phyloP scores from a whole-genome alignment of 1,284 basidiomycete species.

The Pseudozyma hubeiensis region DNA sequence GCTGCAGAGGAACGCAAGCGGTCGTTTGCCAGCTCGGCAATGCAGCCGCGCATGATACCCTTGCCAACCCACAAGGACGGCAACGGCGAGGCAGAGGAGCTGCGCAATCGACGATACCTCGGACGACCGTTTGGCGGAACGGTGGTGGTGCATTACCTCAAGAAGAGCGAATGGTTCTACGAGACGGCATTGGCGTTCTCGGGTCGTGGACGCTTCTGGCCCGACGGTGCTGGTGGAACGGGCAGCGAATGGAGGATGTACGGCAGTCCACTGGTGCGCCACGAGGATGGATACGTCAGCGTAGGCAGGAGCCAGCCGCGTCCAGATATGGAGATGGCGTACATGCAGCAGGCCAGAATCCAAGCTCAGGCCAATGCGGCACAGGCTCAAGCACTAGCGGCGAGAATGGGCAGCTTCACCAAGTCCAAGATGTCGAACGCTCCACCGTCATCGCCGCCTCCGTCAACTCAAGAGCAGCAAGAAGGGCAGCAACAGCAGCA shows the following conservation, averaged over 20 bases:
- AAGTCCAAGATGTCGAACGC: constrained; percentile 28
- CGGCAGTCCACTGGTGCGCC: constrained; percentile 58
- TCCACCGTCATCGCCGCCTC: constrained; percentile 5
- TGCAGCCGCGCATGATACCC: constrained; percentile 50
- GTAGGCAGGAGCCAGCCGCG: constrained; percentile 53
- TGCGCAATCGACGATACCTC: constrained; percentile 71
- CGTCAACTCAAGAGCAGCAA: not conserved
- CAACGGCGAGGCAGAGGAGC: constrained; percentile 71
- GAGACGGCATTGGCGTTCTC: constrained; percentile 90
- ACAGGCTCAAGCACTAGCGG: constrained; percentile 33
- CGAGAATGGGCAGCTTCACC: constrained; percentile 51
- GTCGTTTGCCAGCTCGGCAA: constrained; percentile 31
- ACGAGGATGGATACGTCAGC: constrained; percentile 53
- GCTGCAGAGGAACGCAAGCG: constrained; percentile 44
- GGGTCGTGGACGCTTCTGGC: constrained; percentile 76
- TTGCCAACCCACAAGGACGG: constrained; percentile 55
- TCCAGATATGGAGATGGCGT: constrained; percentile 53
- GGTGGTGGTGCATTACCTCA: constrained; percentile 94
- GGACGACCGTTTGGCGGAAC: constrained; percentile 78
- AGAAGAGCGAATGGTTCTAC: constrained; percentile 94
- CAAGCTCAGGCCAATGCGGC: constrained; percentile 52
- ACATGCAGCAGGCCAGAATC: constrained; percentile 43
- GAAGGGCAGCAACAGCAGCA: constrained; percentile 12
- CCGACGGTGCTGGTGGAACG: constrained; percentile 56
- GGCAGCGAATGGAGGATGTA: constrained; percentile 61